Base-by-base conservation (phyloP, 2,329 filamentous ascomycete genomes). In the Zasmidium angulare region DNA sequence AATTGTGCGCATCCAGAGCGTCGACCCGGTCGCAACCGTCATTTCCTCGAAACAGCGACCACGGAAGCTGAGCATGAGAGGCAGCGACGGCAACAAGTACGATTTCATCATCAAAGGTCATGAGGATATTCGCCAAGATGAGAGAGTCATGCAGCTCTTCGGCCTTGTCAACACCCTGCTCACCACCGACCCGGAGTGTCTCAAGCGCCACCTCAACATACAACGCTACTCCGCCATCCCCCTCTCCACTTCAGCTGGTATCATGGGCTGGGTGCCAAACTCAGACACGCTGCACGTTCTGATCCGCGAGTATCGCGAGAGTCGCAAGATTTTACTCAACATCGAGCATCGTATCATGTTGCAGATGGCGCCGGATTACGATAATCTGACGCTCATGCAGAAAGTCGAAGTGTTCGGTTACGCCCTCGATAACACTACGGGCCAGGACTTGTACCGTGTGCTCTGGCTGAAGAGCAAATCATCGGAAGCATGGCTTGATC, bases 321-420 rank as follows among this genome's bases (percentile, higher is more conserved):
- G 90, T 67, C 87, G 95, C 56, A 96, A 97, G 79, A 99, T 99
- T 65, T 80, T 99, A 43, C 88, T 99, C 66, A 99, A 99, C 72
- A 99, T 99, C 65, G 95, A 99, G 78, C 95, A 99, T 74, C 89
- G 96, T 47, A 99, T 99, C 74, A 99, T 99, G 95, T 81, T 99
- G 58, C 96, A 99, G 75, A 99, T 99, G 95, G 95, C 95, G 22
- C 96, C 95, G 0, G 95, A 99, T 74, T 99, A 98, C 71, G 95
- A 99, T 73, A 97, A 96, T 70, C 86, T 99, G 50, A 98, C 96
- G 0, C 84, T 99, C 36, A 98, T 99, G 95, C 96, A 99, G 74
- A 99, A 99, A 79, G 96, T 99, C 0, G 96, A 99, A 76, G 95
- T 99, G 11, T 99, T 99, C 73, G 93, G 95, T 29, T 99, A 99